Conservation (phyloP, 805 yeast genomes). For the Helenozyma baotianmanensis region DNA sequence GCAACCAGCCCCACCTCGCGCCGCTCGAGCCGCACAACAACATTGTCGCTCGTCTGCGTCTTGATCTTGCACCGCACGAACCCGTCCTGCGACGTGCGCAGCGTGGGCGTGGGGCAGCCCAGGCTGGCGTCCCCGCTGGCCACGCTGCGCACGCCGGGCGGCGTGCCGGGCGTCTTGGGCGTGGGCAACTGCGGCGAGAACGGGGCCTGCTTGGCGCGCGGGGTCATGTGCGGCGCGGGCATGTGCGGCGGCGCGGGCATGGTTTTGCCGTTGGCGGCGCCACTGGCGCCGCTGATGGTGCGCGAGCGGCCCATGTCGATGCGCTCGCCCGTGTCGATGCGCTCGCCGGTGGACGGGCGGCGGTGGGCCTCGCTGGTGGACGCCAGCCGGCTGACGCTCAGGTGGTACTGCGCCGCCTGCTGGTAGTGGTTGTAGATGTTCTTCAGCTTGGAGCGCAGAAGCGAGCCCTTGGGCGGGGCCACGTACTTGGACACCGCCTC, state of each 20-base stretch:
- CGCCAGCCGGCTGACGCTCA: conserved; percentile 9
- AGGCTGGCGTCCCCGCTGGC: too few relatives aligned
- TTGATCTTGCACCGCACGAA: conserved; percentile 24
- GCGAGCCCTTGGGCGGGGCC: conserved; percentile 4
- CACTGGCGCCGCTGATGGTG: too few relatives aligned
- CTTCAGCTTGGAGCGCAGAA: conserved; percentile 20
- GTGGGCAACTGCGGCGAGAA: background rate
- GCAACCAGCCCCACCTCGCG: conserved; percentile 16
- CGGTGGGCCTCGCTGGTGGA: conserved; percentile 7
- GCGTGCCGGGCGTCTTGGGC: background rate
- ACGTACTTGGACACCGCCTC: background rate
- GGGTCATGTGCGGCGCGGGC: too few relatives aligned
- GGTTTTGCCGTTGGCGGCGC: too few relatives aligned
- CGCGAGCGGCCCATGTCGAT: too few relatives aligned
- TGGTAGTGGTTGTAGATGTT: conserved; percentile 32
- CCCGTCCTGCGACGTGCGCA: background rate
- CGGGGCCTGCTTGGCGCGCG: too few relatives aligned
- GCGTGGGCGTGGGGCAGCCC: too few relatives aligned
- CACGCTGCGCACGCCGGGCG: background rate
- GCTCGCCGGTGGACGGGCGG: too few relatives aligned
- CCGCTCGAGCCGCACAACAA: conserved; percentile 19
- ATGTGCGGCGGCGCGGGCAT: too few relatives aligned
- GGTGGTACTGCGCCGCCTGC: conserved; percentile 15
- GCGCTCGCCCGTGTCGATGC: too few relatives aligned
- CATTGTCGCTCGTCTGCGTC: conserved; percentile 22